Base-by-base conservation (phyloP, 257 asterid genomes). In the Solanum gracilifrons region DNA sequence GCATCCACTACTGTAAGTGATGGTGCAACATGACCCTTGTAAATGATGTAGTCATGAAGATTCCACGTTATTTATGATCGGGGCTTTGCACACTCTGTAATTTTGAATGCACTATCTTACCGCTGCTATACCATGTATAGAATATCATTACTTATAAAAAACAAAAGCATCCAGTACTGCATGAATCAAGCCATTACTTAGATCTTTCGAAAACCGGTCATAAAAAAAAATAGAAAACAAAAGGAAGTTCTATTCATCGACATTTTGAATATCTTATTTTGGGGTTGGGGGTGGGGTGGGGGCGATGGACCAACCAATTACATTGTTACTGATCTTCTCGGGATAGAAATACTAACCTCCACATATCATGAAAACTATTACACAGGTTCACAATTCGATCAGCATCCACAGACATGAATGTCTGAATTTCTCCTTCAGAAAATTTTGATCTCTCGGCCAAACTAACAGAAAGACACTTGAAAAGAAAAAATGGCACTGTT, bases 361-460 rank as follows among this genome's bases (percentile, higher is more conserved):
- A 97, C 90, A 94, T 91, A 85, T 97, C 99, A 90, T 97, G 99
- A 87, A 94, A 93, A 88, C 98, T 95, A 93, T 93, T 95, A 98
- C 98, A 92, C 46, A 97, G 91, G 92, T 95, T 97, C 90, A 94
- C 96, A 68, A 94, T 90, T 64, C 98, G 94, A 89, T 95, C 98
- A 87, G 96, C 98, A 93, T 97, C 98, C 85, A 97, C 97, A 5
- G 98, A 97, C 98, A 97, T 97, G 95, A 97, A 97, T 68, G 99
- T 97, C 88, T 97, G 99, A 88, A 97, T 95, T 92, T 97, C 98
- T 86, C 99, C 99, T 91, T 95, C 98, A 20, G 99, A 95, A 92
- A 97, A 97, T 90, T 93, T 93, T 36, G 98, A 97, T 92, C 95
- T 94, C 90, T 97, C 98, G 23, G 98, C 98, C 88, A 97, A 91